Base-by-base conservation (phyloP, 345 rosid species). In the Iberis pinnata region DNA sequence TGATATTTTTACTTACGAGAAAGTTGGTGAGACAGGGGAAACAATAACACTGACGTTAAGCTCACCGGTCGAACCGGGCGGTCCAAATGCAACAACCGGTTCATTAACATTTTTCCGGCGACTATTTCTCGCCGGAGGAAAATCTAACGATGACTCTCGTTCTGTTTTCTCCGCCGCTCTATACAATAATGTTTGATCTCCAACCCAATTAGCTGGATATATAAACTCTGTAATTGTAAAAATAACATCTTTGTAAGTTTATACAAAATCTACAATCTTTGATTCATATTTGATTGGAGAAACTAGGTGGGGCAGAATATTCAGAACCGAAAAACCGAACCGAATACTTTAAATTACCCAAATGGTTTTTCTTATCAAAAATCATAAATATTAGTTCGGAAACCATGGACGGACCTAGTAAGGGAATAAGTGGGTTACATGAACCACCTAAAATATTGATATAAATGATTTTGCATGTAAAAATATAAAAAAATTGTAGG, bases 11-110 rank as follows among this genome's bases (percentile, higher is more conserved):
- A 72, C 96, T 81, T 64, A 88, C 98, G 84, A 78, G 83, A 90
- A 84, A 60, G 76, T 76, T 0, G 61, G 77, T 12, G 88, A 76
- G 50, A 85, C 88, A 4, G 77, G 76, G 7, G 98, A 88, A 54
- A 80, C 95, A 12, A 92, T 80, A 60, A 84, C 88, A 49, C 96
- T 85, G 17, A 92, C 89, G 11, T 92, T 92, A 60, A 83, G 89
- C 84, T 92, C 95, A 0, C 96, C 93, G 22, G 55, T 80, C 10
- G 96, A 85, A 41, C 88, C 85, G 4, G 96, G 96, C 0, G 95
- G 98, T 27, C 93, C 96, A 56, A 85, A 92, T 36, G 96, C 95
- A 31, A 73, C 76, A 33, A 71, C 68, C 8, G 98, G 98, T 53
- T 88, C 96, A 18, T 75, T 83, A 2, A 76, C 56, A 9, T 70